These are phyloP conservation scores for Colletotrichum gloeosporioides DNA, from an alignment of 2,329 filamentous ascomycete species.

Conservation along the genomic window DNA sequence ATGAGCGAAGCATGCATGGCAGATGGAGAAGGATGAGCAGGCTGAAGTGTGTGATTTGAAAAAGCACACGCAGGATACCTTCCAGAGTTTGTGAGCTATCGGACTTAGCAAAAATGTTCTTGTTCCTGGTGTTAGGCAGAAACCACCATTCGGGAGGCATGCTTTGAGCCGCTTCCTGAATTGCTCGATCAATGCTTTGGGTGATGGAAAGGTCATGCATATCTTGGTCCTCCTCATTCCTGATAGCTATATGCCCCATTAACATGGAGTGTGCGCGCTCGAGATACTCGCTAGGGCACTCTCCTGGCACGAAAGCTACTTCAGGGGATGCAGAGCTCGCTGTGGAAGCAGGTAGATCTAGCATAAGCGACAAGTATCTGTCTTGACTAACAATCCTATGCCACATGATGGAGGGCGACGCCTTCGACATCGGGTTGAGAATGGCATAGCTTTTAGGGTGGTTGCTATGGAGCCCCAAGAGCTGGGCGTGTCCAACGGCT, in stretches of 20 bases:
- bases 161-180: constrained; percentile 26
- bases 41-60: constrained; percentile 36
- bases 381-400: constrained; percentile 40
- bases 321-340: neutral
- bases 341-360: constrained; percentile 40
- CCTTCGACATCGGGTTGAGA: neutral
- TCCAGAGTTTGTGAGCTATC: constrained; percentile 23
- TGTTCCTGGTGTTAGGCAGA: neutral
- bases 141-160: constrained; percentile 34
- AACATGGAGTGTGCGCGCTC: neutral
- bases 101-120: neutral
- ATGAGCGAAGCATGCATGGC: constrained; percentile 32
- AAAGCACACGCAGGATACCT: constrained; percentile 26
- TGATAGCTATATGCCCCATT: constrained; percentile 31
- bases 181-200: constrained; percentile 29
- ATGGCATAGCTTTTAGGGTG: neutral
- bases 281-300: neutral
- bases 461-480: constrained; percentile 43
- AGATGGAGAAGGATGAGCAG: constrained; percentile 38
- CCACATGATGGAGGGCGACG: constrained; percentile 32
- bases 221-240: constrained; percentile 28
- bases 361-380: constrained; percentile 40
- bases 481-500: constrained; percentile 43
- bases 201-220: constrained; percentile 25
- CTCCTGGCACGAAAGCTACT: neutral